phyloP scores from a whole-genome alignment of 2,329 filamentous ascomycete species.

The Microcera coccophila region DNA sequence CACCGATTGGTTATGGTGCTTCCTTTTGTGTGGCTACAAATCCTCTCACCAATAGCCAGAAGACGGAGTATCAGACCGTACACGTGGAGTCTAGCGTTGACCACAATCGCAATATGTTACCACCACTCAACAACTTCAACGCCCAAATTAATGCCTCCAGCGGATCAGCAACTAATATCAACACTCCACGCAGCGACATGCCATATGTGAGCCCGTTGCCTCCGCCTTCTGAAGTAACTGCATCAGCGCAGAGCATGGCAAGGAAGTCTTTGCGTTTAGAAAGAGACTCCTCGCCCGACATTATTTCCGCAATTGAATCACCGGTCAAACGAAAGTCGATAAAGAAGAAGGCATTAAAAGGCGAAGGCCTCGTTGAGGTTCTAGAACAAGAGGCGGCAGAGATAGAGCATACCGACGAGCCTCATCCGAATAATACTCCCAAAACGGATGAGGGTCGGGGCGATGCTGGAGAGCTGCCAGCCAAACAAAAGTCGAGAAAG shows the following conservation, averaged over 20 bases:
- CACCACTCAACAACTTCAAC: slow-evolving; percentile 15
- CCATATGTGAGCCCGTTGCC: slow-evolving; percentile 16
- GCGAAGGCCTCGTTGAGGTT: slow-evolving; percentile 4
- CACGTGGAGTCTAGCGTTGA: slow-evolving; percentile 15
- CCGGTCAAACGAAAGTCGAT: slow-evolving; percentile 4
- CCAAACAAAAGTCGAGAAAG: not conserved
- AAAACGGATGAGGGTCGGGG: no score
- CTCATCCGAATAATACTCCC: no score
- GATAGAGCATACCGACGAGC: slow-evolving; percentile 2
- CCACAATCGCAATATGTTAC: slow-evolving; percentile 12
- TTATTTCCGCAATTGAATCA: slow-evolving; percentile 17
- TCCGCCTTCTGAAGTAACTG: slow-evolving; percentile 12
- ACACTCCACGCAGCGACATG: slow-evolving; percentile 31
- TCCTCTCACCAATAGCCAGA: slow-evolving; percentile 36
- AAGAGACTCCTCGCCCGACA: slow-evolving; percentile 24
- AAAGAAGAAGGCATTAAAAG: not conserved
- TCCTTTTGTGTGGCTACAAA: slow-evolving; percentile 34
- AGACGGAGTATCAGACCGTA: slow-evolving; percentile 33
- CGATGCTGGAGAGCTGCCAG: no score
- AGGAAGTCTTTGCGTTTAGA: slow-evolving; percentile 3
- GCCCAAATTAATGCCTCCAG: slow-evolving; percentile 27
- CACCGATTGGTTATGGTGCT: slow-evolving; percentile 22
- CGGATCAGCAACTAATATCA: slow-evolving; percentile 34
- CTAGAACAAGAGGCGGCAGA: slow-evolving; percentile 1
- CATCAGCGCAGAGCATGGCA: slow-evolving; percentile 1